Conservation (phyloP, 371 early-diverging fungal species). For the Mortierella sp. region DNA sequence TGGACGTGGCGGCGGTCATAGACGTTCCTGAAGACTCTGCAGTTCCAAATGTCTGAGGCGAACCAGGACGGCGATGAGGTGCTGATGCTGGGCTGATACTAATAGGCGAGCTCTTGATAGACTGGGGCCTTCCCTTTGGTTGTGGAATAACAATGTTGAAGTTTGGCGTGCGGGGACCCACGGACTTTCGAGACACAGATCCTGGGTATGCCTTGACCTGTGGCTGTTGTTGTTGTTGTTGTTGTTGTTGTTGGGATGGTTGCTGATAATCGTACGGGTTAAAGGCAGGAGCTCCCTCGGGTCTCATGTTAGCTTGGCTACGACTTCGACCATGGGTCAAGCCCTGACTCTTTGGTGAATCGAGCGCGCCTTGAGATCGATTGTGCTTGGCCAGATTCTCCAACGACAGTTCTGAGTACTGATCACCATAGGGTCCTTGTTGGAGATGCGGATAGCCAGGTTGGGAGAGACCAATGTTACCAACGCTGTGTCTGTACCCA, state of each 20-base stretch:
- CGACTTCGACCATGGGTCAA: constrained; percentile 20
- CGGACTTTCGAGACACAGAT: constrained; percentile 1
- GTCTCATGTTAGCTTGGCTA: constrained; percentile 22
- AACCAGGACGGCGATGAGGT: not conserved
- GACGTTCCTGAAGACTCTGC: constrained; percentile 12
- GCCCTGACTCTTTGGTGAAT: constrained; percentile 9
- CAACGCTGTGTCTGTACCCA: constrained; percentile 22
- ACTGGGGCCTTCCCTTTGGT: constrained; percentile 14
- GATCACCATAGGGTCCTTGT: not conserved
- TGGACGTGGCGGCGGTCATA: constrained; percentile 37
- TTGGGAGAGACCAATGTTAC: constrained; percentile 8
- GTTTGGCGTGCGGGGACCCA: not conserved
- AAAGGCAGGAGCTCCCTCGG: constrained; percentile 14
- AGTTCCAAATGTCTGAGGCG: constrained; percentile 14
- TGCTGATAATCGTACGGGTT: constrained; percentile 19
- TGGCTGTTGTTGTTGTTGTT: constrained; percentile 9
- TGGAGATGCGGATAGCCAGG: constrained; percentile 1
- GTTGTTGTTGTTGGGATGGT: constrained; percentile 5
- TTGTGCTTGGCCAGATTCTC: constrained; percentile 43
- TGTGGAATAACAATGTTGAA: constrained; percentile 44
- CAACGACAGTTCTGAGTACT: constrained; percentile 18
- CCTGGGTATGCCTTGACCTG: constrained; percentile 7
- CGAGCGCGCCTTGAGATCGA: constrained; percentile 27
- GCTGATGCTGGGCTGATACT: not conserved
- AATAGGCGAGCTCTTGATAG: constrained; percentile 16